These are phyloP conservation scores for Glycine latifolia DNA, from an alignment of 306 rosid genomes.

Conservation along the genomic window DNA sequence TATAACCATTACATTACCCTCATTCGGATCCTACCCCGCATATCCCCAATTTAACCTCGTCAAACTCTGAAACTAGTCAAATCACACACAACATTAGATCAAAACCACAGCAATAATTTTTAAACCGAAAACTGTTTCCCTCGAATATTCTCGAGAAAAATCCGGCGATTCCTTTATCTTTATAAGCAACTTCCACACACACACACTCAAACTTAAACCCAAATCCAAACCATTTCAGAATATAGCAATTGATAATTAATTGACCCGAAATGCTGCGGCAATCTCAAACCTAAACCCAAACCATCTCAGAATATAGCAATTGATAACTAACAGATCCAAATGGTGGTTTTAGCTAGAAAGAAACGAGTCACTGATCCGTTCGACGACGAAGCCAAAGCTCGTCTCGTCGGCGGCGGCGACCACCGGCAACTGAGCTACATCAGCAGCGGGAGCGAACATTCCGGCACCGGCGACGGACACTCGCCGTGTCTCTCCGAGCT, in stretches of 20 bases:
- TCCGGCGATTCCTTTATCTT: constrained; percentile 19
- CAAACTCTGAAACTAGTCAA: not conserved
- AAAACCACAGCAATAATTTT: not conserved
- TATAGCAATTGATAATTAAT: too few species aligned
- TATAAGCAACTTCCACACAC: constrained; percentile 19
- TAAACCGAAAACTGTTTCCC: not conserved
- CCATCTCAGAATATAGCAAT: not conserved
- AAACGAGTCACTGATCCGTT: constrained; percentile 78
- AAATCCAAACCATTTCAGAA: too few species aligned
- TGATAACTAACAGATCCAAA: not conserved
- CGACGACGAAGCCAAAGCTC: constrained; percentile 69
- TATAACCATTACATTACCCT: not conserved
- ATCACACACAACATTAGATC: not conserved
- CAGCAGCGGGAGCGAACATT: constrained; percentile 90
- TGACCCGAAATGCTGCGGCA: too few species aligned
- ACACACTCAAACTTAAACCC: not conserved
- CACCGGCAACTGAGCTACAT: constrained; percentile 46
- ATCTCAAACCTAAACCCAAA: not conserved
- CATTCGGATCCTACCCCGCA: constrained; percentile 42
- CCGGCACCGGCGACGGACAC: constrained; percentile 54
- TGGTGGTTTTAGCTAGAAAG: constrained; percentile 50
- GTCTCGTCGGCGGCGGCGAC: constrained; percentile 56
- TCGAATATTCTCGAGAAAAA: constrained; percentile 56
- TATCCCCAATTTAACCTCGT: constrained; percentile 41
- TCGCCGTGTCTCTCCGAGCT: constrained; percentile 77